Evolutionary conservation across 345 rosid genomes (phyloP), one percentile per base, ranked within the genome.

Genomic region (Excoecaria agallocha): DNA sequence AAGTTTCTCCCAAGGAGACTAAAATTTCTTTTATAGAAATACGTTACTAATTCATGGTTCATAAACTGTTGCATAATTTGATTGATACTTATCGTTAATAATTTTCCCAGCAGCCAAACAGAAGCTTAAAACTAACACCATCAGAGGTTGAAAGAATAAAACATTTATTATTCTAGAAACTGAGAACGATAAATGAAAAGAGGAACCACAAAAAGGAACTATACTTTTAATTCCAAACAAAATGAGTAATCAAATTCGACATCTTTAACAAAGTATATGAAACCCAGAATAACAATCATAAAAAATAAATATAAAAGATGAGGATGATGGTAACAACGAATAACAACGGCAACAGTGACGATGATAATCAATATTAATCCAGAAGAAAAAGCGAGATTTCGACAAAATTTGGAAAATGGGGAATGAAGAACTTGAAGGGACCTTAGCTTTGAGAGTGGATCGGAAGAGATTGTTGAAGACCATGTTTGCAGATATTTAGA

Each of bases 401-500:
- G 2, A 43, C 45, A 54, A 64, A 74, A 37, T 17, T 3, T 17
- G 4, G 55, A 55, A 62, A 48, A 49, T 39, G 46, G 55, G 6
- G 3, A 58, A 39, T 48, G 8, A 50, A 37, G 62, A 49, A 20
- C 30, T 30, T 30, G 12, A 3, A 54, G 17, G 39, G 55, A 78
- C 81, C 81, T 69, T 70, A 54, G 68, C 22, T 58, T 58, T 72
- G 54, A 72, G 71, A 72, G 69, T 68, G 74, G 81, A 78, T 74
- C 81, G 78, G 65, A 74, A 61, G 70, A 78, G 56, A 7, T 35
- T 73, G 70, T 55, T 39, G 58, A 78, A 22, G 54, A 72, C 54
- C 73, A 78, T 72, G 11, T 37, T 57, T 39, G 4, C 13, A 4
- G 10, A n/a, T 20, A 17, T 20, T 15, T 13, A 69, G 17, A 3